Evolutionary conservation across 179 eudicot species (phyloP).

Genomic region (Spergularia azorica): DNA sequence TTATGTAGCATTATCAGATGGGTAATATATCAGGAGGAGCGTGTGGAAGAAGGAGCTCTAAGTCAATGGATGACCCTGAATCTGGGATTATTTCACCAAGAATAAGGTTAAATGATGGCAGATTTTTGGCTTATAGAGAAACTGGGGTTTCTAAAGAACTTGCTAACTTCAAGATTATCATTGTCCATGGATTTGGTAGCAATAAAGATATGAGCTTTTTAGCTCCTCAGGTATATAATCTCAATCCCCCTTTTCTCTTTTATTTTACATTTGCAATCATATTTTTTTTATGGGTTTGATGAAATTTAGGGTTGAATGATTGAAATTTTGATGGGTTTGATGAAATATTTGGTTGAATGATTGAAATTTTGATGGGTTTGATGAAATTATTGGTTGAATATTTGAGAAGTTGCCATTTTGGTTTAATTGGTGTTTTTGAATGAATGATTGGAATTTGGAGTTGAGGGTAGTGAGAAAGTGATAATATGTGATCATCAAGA

Average conservation of each 20-base stretch:
- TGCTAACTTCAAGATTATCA: conserved; percentile 50
- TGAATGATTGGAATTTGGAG: not conserved
- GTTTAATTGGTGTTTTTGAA: not conserved
- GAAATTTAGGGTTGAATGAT: not conserved
- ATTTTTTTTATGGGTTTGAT: conserved; percentile 21
- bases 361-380: not conserved
- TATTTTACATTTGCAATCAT: conserved; percentile 34
- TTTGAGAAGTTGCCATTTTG: not conserved
- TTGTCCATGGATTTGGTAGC: conserved; percentile 67
- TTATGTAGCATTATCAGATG: conserved; percentile 35
- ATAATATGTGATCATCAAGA: not conserved
- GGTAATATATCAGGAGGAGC: conserved; percentile 49
- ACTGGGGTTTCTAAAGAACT: conserved; percentile 52
- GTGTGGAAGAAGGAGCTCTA: conserved; percentile 32
- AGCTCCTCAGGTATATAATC: conserved; percentile 45
- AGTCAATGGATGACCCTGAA: conserved; percentile 42
- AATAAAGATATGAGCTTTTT: conserved; percentile 53
- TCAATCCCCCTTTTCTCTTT: not conserved
- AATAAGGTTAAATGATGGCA: conserved; percentile 61
- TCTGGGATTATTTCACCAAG: conserved; percentile 36
- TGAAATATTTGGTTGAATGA: not conserved
- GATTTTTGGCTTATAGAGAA: conserved; percentile 64
- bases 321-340: not conserved
- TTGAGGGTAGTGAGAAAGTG: conserved; percentile 15
- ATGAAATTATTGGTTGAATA: not conserved